Evolutionary conservation across 1,284 basidiomycete species (phyloP), one percentile per base, ranked within the genome.

Genomic region (Leccinum cinnamomeum): DNA sequence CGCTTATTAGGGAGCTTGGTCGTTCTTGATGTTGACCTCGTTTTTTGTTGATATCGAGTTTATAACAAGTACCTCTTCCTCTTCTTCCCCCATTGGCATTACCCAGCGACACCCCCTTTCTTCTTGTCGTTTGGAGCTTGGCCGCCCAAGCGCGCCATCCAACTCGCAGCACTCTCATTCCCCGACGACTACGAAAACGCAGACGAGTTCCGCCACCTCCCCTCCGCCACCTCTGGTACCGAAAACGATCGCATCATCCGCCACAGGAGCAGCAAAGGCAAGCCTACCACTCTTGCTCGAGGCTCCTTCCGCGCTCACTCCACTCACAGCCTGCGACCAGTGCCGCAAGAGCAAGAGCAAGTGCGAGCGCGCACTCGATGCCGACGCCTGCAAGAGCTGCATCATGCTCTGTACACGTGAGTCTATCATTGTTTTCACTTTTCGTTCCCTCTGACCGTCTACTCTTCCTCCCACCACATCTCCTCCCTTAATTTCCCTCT

Each of bases 241-340:
- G 7, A 65, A 69, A 48, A 48, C 20, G 46, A 48, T 12, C 46
- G 46, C 18, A 48, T 20, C 62, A 75, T 90, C 56, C 79, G 88
- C 58, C 79, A 87, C 61, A 72, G 84, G 62, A 85, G 89, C 69
- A 90, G 88, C 72, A 91, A 91, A 83, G 87, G 88, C 83, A 65
- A 33, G 76, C 75, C 20, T 28, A 35, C 18, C 54, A 55, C 30
- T 62, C 58, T 11, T 14, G 18, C 33, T 20, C 37, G 20, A 25
- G 14, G 14, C n/a, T 25, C 11, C 25, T 18, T 7, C 11, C 28
- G 12, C 18, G 7, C 44, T 33, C 28, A 30, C 44, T n/a, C 11
- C 18, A 18, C 18, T 11, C 41, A 44, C 56, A 57, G 56, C 56
- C 10, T 92, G 90, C 75, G 88, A 91, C 76, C 90, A 92, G 72